Evolutionary conservation across 2,329 filamentous ascomycete species (phyloP).

Genomic region (Leptographium lundbergii): DNA sequence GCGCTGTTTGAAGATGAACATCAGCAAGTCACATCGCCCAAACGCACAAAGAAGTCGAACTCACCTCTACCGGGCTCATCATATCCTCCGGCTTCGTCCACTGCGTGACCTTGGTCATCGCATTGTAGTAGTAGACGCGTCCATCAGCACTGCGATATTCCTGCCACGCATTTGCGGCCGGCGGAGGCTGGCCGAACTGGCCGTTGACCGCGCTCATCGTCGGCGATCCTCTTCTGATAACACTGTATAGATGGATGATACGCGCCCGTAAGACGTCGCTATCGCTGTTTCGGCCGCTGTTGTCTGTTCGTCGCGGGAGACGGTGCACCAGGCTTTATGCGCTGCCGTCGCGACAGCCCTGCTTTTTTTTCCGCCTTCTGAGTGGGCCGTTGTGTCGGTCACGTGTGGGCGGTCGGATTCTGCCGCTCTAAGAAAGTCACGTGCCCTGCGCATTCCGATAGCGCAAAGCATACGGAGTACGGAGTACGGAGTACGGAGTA

Average conservation of each 20-base stretch:
- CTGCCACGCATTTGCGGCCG: constrained; percentile 50
- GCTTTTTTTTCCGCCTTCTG: background rate
- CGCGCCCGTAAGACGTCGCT: background rate
- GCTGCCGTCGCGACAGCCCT: background rate
- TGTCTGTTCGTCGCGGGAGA: background rate
- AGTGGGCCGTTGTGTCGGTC: background rate
- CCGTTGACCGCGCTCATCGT: constrained; percentile 47
- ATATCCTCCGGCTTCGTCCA: constrained; percentile 90
- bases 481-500: too few species aligned
- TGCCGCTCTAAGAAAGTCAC: too few species aligned
- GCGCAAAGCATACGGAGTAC: too few species aligned
- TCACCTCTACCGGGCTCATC: constrained; percentile 71
- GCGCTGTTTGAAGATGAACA: constrained; percentile 38
- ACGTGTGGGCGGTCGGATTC: background rate
- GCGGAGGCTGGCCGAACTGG: constrained; percentile 30
- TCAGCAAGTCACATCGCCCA: background rate
- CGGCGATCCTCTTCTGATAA: background rate
- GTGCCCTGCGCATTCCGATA: too few species aligned
- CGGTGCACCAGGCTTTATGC: background rate
- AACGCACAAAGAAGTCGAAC: background rate
- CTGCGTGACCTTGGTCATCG: constrained; percentile 72
- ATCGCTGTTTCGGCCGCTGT: background rate
- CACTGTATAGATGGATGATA: background rate
- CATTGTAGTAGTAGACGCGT: constrained; percentile 83
- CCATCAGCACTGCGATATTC: constrained; percentile 73